phyloP scores from a whole-genome alignment of 2,329 filamentous ascomycete species.

The Biscogniauxia mediterranea region DNA sequence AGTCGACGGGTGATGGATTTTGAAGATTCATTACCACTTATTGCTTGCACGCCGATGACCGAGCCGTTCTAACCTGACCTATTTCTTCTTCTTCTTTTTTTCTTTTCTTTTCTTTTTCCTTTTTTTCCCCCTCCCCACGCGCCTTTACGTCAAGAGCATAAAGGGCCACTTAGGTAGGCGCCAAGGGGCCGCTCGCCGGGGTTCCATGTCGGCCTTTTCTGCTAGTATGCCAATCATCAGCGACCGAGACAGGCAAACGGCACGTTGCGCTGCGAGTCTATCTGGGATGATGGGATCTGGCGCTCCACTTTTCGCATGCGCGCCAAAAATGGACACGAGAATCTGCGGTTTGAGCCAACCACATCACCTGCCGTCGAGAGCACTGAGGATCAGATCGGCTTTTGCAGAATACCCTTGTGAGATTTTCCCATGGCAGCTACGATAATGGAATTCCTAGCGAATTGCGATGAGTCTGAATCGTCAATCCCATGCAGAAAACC shows the following conservation, averaged over 20 bases:
- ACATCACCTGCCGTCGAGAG: slow-evolving; percentile 20
- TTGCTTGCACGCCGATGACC: slow-evolving; percentile 25
- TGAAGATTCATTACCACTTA: slow-evolving; percentile 9
- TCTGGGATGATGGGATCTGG: slow-evolving; percentile 21
- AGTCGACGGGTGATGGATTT: background rate
- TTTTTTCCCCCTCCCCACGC: background rate
- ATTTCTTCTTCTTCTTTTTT: slow-evolving; percentile 18
- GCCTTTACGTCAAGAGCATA: background rate
- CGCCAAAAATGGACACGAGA: slow-evolving; percentile 45
- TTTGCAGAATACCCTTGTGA: slow-evolving; percentile 22
- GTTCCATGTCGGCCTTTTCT: slow-evolving; percentile 15
- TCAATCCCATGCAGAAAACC: slow-evolving; percentile 5
- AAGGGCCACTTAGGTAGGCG: background rate
- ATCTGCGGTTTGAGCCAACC: slow-evolving; percentile 42
- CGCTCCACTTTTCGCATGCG: slow-evolving; percentile 24
- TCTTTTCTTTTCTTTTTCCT: too few relatives aligned
- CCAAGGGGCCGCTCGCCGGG: slow-evolving; percentile 5
- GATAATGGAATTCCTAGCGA: slow-evolving; percentile 18
- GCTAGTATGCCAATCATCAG: background rate
- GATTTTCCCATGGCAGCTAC: slow-evolving; percentile 14
- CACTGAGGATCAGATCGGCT: slow-evolving; percentile 21
- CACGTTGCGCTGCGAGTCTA: slow-evolving; percentile 23
- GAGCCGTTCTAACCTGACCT: slow-evolving; percentile 9
- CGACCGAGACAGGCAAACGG: slow-evolving; percentile 14
- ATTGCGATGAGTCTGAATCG: slow-evolving; percentile 14